Conservation (phyloP, 441 rosid species). For the Biscutella laevigata region DNA sequence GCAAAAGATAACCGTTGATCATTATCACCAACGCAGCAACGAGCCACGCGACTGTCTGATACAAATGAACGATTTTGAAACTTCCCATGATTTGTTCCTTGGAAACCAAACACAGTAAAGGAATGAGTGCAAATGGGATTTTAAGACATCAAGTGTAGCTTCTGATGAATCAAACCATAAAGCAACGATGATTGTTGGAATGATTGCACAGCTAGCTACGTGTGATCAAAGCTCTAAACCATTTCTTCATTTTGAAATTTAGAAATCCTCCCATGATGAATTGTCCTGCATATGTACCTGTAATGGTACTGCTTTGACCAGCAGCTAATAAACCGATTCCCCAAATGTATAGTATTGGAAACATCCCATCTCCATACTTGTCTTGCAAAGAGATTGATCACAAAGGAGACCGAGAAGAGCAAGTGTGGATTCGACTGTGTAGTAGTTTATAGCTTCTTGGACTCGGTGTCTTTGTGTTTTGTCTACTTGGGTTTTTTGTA, state of each 20-base stretch:
- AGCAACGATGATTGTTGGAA: slow-evolving; percentile 75
- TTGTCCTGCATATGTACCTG: slow-evolving; percentile 90
- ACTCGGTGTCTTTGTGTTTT: slow-evolving; percentile 50
- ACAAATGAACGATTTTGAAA: slow-evolving; percentile 57
- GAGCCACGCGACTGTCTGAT: slow-evolving; percentile 58
- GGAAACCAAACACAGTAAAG: slow-evolving; percentile 69
- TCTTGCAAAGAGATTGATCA: slow-evolving; percentile 79
- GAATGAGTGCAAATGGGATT: slow-evolving; percentile 84
- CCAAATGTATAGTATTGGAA: slow-evolving; percentile 88
- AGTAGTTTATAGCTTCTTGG: slow-evolving; percentile 79
- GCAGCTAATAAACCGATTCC: slow-evolving; percentile 79
- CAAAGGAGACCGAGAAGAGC: slow-evolving; percentile 68
- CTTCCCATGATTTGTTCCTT: slow-evolving; percentile 71
- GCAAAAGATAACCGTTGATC: slow-evolving; percentile 73
- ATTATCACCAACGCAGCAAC: slow-evolving; percentile 70
- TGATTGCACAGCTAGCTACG: slow-evolving; percentile 74
- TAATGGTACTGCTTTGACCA: slow-evolving; percentile 91
- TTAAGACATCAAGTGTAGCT: slow-evolving; percentile 55
- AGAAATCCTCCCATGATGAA: slow-evolving; percentile 95
- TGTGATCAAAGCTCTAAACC: slow-evolving; percentile 87
- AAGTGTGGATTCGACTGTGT: slow-evolving; percentile 60
- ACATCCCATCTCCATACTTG: slow-evolving; percentile 64
- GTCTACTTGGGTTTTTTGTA: too few species aligned
- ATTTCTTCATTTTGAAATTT: slow-evolving; percentile 66
- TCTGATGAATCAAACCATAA: slow-evolving; percentile 60